Base-by-base conservation (phyloP, 805 yeast species). In the Candida manassasensis region DNA sequence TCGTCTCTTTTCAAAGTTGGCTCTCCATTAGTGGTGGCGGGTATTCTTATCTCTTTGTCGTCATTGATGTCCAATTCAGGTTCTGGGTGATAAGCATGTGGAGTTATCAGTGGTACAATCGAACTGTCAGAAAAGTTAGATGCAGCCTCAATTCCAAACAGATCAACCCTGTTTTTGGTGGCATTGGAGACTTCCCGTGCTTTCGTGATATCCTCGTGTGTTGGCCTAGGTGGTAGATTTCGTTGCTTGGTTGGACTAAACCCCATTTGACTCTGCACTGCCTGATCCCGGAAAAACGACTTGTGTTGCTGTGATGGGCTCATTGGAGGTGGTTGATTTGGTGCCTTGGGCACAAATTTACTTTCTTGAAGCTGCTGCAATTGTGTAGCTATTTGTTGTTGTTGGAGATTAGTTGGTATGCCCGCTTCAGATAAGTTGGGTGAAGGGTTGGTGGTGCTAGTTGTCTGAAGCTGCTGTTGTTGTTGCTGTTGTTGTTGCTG, bases 151-250 rank as follows among this genome's bases (percentile, higher is more conserved):
- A 19, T 34, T 7, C 32, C 34, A 33, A 22, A 30, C 33, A 30
- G 29, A 27, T 19, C 34, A n/a, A 15, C 26, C n/a, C 21, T 16
- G 12, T 18, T 27, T 13, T 16, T 21, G 13, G 34, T 26, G 11
- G 37, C 34, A 26, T 36, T 48, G 5, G 59, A 54, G 0, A 45
- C 50, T 30, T 49, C 44, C 32, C 59, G 42, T 3, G 59, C 61
- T 31, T 45, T 46, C 15, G 34, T 39, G n/a, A 55, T 19, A 28
- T 45, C 45, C 9, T 55, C 61, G 7, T 36, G 36, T 14, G 55
- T 48, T 5, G 61, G 59, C 26, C 59, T 45, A 25, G 57, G 59
- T 4, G 59, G 59, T 29, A 53, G 36, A 17, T 27, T 26, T n/a
- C 19, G 17, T n/a, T 19, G 32, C 21, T 36, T 25, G 17, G 27